Evolutionary conservation across 805 yeast species (phyloP).

Genomic region (Lipomyces spencermartinsiae): DNA sequence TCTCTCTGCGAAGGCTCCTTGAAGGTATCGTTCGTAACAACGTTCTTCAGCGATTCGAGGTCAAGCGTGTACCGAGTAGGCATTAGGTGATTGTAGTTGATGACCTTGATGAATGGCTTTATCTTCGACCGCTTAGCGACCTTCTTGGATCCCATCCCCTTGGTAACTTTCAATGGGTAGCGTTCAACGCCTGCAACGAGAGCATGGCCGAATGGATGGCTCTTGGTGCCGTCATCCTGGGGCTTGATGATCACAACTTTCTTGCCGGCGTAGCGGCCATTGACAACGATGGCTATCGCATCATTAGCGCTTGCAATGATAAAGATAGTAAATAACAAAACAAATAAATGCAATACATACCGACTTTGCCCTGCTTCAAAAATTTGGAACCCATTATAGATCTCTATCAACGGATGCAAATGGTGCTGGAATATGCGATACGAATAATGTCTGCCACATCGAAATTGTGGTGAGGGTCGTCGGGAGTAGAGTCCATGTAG

Average conservation of each 20-base stretch:
- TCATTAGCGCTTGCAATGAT: neutral
- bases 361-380: conserved; percentile 99
- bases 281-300: conserved; percentile 87
- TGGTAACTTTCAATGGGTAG: conserved; percentile 96
- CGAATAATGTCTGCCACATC: neutral
- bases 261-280: conserved; percentile 99
- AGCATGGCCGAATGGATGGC: conserved; percentile 99
- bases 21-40: conserved; percentile 90
- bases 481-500: neutral
- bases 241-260: conserved; percentile 99
- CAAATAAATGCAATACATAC: conserved; percentile 60
- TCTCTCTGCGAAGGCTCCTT: conserved; percentile 97
- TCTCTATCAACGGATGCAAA: conserved; percentile 23
- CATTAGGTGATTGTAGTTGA: conserved; percentile 99
- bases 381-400: conserved; percentile 66
- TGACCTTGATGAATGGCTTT: conserved; percentile 98
- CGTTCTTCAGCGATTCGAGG: conserved; percentile 92
- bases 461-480: neutral
- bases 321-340: neutral
- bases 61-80: conserved; percentile 99
- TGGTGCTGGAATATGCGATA: neutral
- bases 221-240: conserved; percentile 97
- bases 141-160: conserved; percentile 94
- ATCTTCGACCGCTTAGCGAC: conserved; percentile 94
- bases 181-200: conserved; percentile 99